Conservation (phyloP, 179 eudicot species). For the Silene coronaria region DNA sequence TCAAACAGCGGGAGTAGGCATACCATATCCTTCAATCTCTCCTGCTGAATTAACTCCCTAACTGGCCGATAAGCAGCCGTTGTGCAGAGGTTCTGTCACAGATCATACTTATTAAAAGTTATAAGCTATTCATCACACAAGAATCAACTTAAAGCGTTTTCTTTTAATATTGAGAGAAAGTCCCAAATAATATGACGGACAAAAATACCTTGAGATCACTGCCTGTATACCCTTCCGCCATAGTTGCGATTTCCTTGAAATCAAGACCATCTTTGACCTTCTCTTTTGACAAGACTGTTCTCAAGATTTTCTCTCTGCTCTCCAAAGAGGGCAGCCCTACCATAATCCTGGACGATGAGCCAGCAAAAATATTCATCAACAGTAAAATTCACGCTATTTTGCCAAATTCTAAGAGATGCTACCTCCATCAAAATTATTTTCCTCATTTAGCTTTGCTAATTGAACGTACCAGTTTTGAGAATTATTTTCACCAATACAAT, state of each 20-base stretch:
- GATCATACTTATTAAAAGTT: not conserved
- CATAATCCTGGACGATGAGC: slow-evolving; percentile 49
- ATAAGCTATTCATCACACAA: not conserved
- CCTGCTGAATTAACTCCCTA: slow-evolving; percentile 80
- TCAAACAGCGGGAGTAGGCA: not conserved
- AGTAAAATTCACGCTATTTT: not conserved
- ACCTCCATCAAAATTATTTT: not conserved
- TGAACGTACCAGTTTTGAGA: no score
- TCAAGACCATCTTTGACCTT: slow-evolving; percentile 52
- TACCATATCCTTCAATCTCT: slow-evolving; percentile 78
- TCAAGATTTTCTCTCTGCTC: slow-evolving; percentile 69
- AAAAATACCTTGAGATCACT: slow-evolving; percentile 68
- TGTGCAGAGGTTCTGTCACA: slow-evolving; percentile 62
- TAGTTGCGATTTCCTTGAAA: slow-evolving; percentile 62
- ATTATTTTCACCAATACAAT: not conserved
- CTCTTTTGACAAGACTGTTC: slow-evolving; percentile 66
- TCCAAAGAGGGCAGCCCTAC: slow-evolving; percentile 67
- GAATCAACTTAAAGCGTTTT: not conserved
- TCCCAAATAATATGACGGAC: no score
- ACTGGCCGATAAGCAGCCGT: slow-evolving; percentile 94
- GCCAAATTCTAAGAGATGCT: not conserved
- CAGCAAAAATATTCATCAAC: not conserved
- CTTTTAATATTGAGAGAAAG: no score
- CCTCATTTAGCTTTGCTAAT: not conserved
- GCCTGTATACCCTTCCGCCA: slow-evolving; percentile 81